Conservation (phyloP, 306 rosid species). For the Lablab purpureus region DNA sequence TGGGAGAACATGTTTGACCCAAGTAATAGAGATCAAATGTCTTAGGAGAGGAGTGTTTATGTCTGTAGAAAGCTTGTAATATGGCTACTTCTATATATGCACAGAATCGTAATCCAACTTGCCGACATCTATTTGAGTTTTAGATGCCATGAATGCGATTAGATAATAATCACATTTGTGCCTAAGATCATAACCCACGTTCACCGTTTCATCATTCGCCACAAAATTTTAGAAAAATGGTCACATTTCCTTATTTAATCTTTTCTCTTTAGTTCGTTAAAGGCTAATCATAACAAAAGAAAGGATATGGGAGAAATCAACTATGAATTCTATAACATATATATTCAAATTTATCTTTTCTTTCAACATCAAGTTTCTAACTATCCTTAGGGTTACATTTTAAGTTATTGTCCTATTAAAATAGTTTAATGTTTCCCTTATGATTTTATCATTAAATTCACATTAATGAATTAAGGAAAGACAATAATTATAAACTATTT, state of each 20-base stretch:
- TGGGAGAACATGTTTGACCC: constrained; percentile 21
- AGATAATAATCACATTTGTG: constrained; percentile 9
- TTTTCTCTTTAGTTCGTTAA: background rate
- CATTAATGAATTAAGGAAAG: too few species aligned
- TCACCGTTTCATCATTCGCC: background rate
- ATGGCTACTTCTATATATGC: constrained; percentile 32
- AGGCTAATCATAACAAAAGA: too few species aligned
- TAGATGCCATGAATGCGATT: constrained; percentile 36
- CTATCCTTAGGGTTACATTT: too few species aligned
- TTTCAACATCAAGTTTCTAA: too few species aligned
- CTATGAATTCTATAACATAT: too few species aligned
- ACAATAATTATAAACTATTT: too few species aligned
- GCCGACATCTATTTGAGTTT: constrained; percentile 17
- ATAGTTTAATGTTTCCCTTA: too few species aligned
- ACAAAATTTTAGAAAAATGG: background rate
- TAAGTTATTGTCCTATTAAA: too few species aligned
- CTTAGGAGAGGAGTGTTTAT: constrained; percentile 25
- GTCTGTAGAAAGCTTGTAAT: constrained; percentile 23
- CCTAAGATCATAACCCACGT: background rate
- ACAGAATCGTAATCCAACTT: constrained; percentile 31
- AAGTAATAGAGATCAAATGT: constrained; percentile 30
- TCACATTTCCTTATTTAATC: background rate
- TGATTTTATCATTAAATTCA: too few species aligned
- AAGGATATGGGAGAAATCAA: too few species aligned
- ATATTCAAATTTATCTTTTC: too few species aligned